These are phyloP conservation scores for Microdochium trichocladiopsis DNA, from an alignment of 2,329 filamentous ascomycete genomes.

Conservation along the genomic window DNA sequence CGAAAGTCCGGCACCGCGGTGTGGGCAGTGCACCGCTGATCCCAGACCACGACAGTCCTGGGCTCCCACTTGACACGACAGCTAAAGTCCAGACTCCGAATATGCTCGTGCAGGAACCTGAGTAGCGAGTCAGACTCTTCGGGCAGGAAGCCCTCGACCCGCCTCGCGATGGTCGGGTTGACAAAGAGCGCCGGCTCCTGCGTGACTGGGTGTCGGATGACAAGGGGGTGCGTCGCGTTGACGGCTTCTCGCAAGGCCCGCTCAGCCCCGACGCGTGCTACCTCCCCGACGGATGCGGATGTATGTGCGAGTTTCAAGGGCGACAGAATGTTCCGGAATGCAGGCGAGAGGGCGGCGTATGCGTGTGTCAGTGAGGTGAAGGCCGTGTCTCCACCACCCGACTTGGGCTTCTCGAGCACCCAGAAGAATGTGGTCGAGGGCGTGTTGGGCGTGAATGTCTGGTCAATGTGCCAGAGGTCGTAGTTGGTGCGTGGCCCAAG, in stretches of 20 bases:
- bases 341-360: conserved; percentile 18
- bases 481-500: conserved; percentile 16
- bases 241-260: conserved; percentile 19
- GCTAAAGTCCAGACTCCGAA: conserved; percentile 58
- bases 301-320: conserved; percentile 7
- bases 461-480: conserved; percentile 24
- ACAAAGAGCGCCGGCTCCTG: conserved; percentile 63
- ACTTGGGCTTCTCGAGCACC: conserved; percentile 18
- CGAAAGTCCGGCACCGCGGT: conserved; percentile 6
- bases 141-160: conserved; percentile 60
- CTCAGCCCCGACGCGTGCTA: conserved; percentile 16
- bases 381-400: conserved; percentile 18
- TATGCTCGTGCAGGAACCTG: conserved; percentile 62
- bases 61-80: conserved; percentile 54
- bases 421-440: conserved; percentile 24
- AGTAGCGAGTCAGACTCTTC: conserved; percentile 61
- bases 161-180: conserved; percentile 54
- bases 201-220: conserved; percentile 49
- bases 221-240: conserved; percentile 17
- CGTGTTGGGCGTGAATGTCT: conserved; percentile 22
- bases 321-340: conserved; percentile 10
- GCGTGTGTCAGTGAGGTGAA: conserved; percentile 20
- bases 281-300: conserved; percentile 20
- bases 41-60: conserved; percentile 60
- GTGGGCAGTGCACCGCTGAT: conserved; percentile 20